These are phyloP conservation scores for Fistulinella staudtii DNA, from an alignment of 1,284 basidiomycete genomes.

Conservation along the genomic window DNA sequence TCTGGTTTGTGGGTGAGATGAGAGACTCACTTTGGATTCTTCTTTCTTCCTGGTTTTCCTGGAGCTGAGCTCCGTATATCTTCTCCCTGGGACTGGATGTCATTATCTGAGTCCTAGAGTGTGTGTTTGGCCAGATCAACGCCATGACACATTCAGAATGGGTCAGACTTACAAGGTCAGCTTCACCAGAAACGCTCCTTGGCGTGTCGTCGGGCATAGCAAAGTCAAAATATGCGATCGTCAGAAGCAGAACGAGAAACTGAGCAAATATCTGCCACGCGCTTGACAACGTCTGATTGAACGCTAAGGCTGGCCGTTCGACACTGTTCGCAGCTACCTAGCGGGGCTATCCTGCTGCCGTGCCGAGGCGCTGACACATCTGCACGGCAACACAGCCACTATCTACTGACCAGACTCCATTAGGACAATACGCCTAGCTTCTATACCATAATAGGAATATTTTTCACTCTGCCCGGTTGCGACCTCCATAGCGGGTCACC, in stretches of 20 bases:
- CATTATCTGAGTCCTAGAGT: constrained; percentile 59
- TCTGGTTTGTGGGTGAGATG: constrained; percentile 10
- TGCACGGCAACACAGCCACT: not conserved
- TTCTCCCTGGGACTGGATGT: constrained; percentile 51
- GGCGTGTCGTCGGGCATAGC: constrained; percentile 30
- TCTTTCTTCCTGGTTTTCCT: constrained; percentile 76
- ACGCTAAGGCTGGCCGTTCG: constrained; percentile 2
- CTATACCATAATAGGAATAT: too few relatives aligned
- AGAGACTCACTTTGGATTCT: constrained; percentile 70
- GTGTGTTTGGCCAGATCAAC: constrained; percentile 12
- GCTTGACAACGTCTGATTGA: constrained; percentile 5
- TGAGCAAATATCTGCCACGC: not conserved
- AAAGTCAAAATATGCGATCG: not conserved
- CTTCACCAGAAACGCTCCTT: constrained; percentile 28
- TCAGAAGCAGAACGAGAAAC: constrained; percentile 1
- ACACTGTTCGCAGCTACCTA: not conserved
- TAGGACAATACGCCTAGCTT: too few relatives aligned
- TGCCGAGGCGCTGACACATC: not conserved
- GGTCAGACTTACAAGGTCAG: constrained; percentile 21
- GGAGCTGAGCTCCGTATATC: constrained; percentile 38
- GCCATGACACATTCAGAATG: constrained; percentile 11
- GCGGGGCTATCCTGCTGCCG: not conserved
- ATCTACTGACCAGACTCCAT: not conserved
- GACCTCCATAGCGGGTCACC: too few relatives aligned
- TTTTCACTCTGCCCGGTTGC: too few relatives aligned